Evolutionary conservation across 331 rosid genomes (phyloP), one percentile per base, ranked within the genome.

Genomic region (Prunus yedoensis): DNA sequence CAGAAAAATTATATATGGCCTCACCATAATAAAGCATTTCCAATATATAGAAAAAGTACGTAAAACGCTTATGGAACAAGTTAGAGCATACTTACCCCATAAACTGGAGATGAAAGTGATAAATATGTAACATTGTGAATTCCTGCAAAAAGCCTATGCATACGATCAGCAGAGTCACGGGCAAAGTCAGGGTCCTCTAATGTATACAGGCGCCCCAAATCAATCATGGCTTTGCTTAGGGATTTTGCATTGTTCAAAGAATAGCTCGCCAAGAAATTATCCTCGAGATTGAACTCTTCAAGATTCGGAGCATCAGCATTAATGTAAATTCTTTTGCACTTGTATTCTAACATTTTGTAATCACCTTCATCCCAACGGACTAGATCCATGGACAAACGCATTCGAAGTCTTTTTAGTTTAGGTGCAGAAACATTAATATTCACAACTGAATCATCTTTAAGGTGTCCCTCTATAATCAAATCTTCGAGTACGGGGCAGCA

Each of bases 171-270:
- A 45, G 27, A 43, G 12, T 43, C 32, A 2, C 4, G 2, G 25
- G 18, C 32, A 21, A 60, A 25, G 18, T 28, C n/a, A 60, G 27
- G 38, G 41, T 28, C 13, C 41, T 60, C 35, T 8, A 25, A 11
- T 30, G 35, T 6, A 60, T 60, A 38, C 43, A 60, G 10, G 11
- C 3, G 15, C 27, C 35, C 13, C 54, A 66, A 12, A 41, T 45
- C 71, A 66, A 66, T 16, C 56, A 21, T 66, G 28, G 56, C 71
- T 41, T 14, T 66, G 35, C 50, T 45, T 10, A 66, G 71, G n/a
- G 15, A 66, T n/a, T 20, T 66, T 20, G 71, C 52, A 43, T 45
- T 28, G 66, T 14, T 45, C 16, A 43, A 21, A n/a, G 38, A 43
- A 23, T 66, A 66, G 71, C 28, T 66, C 4, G 35, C 38, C 17